Base-by-base conservation (phyloP, 1,284 basidiomycete genomes). In the Testicularia cyperi region DNA sequence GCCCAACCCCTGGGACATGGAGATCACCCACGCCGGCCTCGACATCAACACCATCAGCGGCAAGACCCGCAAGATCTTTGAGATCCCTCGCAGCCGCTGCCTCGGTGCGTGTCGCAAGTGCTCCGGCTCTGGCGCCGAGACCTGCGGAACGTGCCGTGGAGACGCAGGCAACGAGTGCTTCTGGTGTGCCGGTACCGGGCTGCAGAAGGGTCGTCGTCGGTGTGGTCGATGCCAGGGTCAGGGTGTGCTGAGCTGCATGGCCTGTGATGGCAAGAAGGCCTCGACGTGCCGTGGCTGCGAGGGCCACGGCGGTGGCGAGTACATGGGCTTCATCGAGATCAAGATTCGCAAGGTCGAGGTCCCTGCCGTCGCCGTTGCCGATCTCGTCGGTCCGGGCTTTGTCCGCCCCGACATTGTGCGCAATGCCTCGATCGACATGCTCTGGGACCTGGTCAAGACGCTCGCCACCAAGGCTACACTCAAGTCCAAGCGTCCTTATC, bases 131-230 rank as follows among this genome's bases (percentile, higher is more conserved):
- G 48, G 56, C n/a, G 41, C 27, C 26, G 63, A 57, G 38, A 42
- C 22, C 4, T 68, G 62, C 51, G 40, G 47, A 18, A 56, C 48
- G 7, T 65, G 64, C 56, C 53, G 48, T 12, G 63, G 62, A 10
- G 52, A 55, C 18, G 53, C 52, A 14, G 56, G 64, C 38, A 65
- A 65, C 45, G 58, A 60, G 35, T 66, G 65, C 46, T 68, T 61
- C 57, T 68, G 65, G 65, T 68, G 65, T 37, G 45, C 56, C 6
- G 65, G 63, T 16, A 43, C 53, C 6, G 63, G 65, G 18, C 37
- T 51, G 41, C 47, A 62, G 39, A 66, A 66, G 45, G 56, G 49
- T 32, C 49, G 56, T 31, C 51, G 55, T n/a, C 44, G 45, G 28
- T 68, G 65, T 32, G 43, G 53, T n/a, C 55, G 53, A 10, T 68